Evolutionary conservation across 768 basidiomycete species (phyloP).

Genomic region (Piloderma croceum): DNA sequence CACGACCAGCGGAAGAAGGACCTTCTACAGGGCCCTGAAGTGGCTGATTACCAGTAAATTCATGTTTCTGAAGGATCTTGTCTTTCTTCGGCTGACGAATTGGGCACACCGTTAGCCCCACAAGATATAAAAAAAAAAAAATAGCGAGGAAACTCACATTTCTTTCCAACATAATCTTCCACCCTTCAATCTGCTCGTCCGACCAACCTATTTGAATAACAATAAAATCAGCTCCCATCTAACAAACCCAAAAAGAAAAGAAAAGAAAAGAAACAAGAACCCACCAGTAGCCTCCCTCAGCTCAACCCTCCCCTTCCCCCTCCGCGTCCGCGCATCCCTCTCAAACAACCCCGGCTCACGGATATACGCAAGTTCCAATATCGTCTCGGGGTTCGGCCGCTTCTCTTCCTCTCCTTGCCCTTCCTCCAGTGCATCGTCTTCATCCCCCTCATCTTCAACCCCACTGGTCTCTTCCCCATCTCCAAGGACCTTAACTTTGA

Average conservation of each 20-base stretch:
- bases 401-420: constrained; percentile 21
- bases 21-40: constrained; percentile 13
- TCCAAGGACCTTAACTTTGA: constrained; percentile 42
- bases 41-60: constrained; percentile 61
- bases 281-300: constrained; percentile 65
- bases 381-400: constrained; percentile 44
- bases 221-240: constrained; percentile 2
- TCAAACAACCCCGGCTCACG: constrained; percentile 71
- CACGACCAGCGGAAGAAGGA: constrained; percentile 33
- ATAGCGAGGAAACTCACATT: constrained; percentile 66
- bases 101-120: background rate
- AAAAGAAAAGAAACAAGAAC: constrained; percentile 6
- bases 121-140: background rate
- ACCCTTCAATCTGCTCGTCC: constrained; percentile 89
- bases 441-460: constrained; percentile 33
- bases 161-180: constrained; percentile 84
- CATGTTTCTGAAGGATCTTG: constrained; percentile 67
- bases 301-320: constrained; percentile 60
- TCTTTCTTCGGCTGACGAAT: constrained; percentile 61
- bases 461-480: constrained; percentile 51
- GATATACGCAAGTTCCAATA: constrained; percentile 75
- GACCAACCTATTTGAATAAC: constrained; percentile 46
- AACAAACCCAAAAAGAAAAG: background rate
- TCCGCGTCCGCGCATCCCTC: constrained; percentile 64
- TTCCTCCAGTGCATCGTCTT: constrained; percentile 32